phyloP scores from a whole-genome alignment of 2,329 filamentous ascomycete species.

The Coniella lustricola region DNA sequence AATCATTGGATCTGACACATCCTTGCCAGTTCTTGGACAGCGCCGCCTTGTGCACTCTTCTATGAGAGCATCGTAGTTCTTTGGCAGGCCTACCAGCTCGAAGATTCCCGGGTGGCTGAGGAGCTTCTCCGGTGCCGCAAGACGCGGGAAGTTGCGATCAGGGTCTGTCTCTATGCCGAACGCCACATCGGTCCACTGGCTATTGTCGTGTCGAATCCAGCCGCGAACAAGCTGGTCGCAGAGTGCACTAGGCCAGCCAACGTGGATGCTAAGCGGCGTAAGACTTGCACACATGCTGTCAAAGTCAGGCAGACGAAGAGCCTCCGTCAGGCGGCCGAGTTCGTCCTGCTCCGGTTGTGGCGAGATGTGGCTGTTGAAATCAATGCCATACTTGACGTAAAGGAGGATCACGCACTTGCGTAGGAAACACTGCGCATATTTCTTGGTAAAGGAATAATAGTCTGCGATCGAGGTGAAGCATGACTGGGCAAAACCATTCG shows the following conservation, averaged over 20 bases:
- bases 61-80: constrained; percentile 85
- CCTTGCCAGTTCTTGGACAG: constrained; percentile 86
- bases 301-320: constrained; percentile 69
- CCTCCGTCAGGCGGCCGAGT: constrained; percentile 70
- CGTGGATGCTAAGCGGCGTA: constrained; percentile 35
- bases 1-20: constrained; percentile 81
- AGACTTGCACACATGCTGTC: constrained; percentile 67
- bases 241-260: constrained; percentile 40
- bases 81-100: constrained; percentile 85
- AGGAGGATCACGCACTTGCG: constrained; percentile 79
- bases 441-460: constrained; percentile 58
- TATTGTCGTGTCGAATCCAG: constrained; percentile 64
- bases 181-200: not conserved
- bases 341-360: constrained; percentile 63
- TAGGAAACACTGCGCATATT: constrained; percentile 84
- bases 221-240: constrained; percentile 46
- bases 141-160: not conserved
- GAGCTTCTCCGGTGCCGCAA: constrained; percentile 22
- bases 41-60: constrained; percentile 79
- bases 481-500: constrained; percentile 45
- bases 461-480: constrained; percentile 46
- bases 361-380: constrained; percentile 68
- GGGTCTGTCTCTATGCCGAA: not conserved
- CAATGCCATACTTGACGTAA: constrained; percentile 80
- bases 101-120: constrained; percentile 83